Evolutionary conservation across 2,329 filamentous ascomycete species (phyloP).

Genomic region (Aspergillus unguis): DNA sequence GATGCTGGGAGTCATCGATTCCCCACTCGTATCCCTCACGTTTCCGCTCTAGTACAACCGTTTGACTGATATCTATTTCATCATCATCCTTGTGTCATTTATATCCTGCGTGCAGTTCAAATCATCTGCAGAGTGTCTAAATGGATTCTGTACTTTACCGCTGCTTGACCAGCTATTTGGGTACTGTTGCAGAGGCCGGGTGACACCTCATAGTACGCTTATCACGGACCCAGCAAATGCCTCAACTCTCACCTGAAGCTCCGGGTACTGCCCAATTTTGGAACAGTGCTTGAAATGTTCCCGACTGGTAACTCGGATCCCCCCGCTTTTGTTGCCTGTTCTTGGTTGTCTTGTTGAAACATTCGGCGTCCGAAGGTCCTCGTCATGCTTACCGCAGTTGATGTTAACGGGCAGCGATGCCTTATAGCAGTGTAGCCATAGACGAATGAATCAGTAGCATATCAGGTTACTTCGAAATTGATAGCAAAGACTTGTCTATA

Average conservation of each 20-base stretch:
- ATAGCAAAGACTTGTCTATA: too few species aligned
- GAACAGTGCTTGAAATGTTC: neutral
- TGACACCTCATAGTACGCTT: conserved; percentile 1
- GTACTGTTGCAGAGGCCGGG: neutral
- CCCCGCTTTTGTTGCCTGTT: too few species aligned
- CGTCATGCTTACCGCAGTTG: neutral
- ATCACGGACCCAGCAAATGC: neutral
- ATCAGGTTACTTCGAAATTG: too few species aligned
- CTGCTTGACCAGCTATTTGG: neutral
- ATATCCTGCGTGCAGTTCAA: too few species aligned
- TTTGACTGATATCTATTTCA: neutral
- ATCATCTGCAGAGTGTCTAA: too few species aligned
- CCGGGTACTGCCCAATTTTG: neutral
- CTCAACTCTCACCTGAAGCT: neutral
- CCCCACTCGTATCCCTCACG: conserved; percentile 5
- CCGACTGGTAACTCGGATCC: neutral
- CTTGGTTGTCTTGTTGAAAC: neutral
- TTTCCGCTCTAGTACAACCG: neutral
- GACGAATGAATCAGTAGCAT: too few species aligned
- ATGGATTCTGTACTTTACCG: neutral
- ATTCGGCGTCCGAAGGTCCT: neutral
- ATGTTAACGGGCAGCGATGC: neutral
- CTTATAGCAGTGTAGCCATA: neutral
- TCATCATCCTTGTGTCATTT: conserved; percentile 4
- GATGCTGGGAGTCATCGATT: conserved; percentile 1